Base-by-base conservation (phyloP, 2,329 filamentous ascomycete species). In the Aspergillus bombycis region DNA sequence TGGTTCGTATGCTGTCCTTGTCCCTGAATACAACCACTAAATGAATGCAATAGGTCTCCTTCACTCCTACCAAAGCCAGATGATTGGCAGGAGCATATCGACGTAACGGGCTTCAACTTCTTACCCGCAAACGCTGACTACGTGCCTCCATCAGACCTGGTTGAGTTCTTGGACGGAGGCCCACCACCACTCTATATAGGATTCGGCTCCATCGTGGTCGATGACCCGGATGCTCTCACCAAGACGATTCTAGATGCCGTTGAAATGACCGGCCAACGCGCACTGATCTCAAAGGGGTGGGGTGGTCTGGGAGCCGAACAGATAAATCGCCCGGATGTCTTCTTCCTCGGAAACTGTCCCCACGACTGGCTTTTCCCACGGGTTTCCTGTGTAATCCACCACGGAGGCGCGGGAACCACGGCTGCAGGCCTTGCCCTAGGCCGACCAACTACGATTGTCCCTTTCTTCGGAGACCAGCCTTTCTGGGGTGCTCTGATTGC, bases 291-390 rank as follows among this genome's bases (percentile, higher is more conserved):
- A 0, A 93, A 94, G 72, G 92, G 92, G 8, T 95, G 92, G 92
- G 91, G 92, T 61, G 91, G 91, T 0, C 82, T 95, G 6, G 92
- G 91, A 43, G 90, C 86, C 0, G 89, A 92, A 71, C 82, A 87
- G 46, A 74, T 90, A 9, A 84, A 84, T 1, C 77, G 91, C 28
- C 91, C 90, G 0, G 87, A 92, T 7, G 87, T 12, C 86, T 94
- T 4, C 92, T 90, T 95, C 89, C 82, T 95, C 46, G 92, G 91
- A 14, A 94, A 94, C 71, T 89, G 89, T 46, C 92, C 92, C 2
- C 92, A 96, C 67, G 92, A 95, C 76, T 96, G 92, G 92, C 79
- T 96, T 0, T 96, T 96, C 76, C 84, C 91, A 67, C 88, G 85
- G 43, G 91, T 95, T 1, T 90, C 91, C 0, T 89, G 87, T 50